Percentiles rank a stretch among this genome's conserved stretches.
These are phyloP conservation scores for Camellia lanceoleosa DNA, from an alignment of 148 eudicot species.

Conservation along the genomic window DNA sequence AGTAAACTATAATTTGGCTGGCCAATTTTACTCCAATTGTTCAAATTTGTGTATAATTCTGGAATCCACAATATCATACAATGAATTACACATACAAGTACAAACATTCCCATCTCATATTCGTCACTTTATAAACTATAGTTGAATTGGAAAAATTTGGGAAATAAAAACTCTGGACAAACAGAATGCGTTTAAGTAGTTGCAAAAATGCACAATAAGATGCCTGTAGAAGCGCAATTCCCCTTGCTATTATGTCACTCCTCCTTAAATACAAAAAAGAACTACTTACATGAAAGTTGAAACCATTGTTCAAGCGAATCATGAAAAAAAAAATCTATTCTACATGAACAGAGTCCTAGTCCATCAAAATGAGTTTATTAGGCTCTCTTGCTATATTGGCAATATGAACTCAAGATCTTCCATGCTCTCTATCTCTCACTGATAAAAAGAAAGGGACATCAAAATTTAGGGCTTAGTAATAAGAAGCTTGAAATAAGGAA, in stretches of 20 bases:
- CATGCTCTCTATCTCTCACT: neutral
- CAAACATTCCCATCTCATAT: neutral
- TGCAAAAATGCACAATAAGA: neutral
- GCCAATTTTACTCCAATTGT: neutral
- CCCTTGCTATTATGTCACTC: no score
- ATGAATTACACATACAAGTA: neutral
- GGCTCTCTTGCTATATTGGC: neutral
- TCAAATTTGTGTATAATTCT: neutral
- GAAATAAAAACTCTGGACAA: neutral
- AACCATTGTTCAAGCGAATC: neutral
- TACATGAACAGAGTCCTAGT: neutral
- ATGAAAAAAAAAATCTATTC: neutral
- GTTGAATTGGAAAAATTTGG: neutral
- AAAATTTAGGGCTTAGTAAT: neutral
- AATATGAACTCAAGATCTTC: neutral
- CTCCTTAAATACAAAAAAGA: neutral
- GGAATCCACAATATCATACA: neutral
- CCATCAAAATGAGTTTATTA: neutral
- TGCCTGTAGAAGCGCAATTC: no score
- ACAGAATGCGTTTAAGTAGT: neutral
- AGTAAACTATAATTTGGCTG: neutral
- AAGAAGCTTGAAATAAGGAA: no score
- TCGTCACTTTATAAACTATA: neutral
- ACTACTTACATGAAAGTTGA: neutral
- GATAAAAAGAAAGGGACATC: neutral